Evolutionary conservation across 129 eudicot genomes (phyloP).

Genomic region (Flaveria bidentis): DNA sequence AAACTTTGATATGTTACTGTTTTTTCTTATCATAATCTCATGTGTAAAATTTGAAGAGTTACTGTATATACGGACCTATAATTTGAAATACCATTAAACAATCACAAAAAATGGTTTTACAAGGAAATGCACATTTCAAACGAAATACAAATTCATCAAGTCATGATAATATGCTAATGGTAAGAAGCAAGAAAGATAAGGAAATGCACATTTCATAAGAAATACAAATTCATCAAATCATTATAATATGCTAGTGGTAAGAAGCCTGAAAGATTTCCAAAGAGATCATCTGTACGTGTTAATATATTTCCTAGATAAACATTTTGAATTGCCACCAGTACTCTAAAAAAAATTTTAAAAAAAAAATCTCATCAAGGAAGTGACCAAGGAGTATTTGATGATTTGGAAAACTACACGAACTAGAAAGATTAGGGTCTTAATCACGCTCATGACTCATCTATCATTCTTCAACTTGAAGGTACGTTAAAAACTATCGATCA

Average conservation of each 20-base stretch:
- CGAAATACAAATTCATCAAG: too few species aligned
- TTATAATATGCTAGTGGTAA: too few species aligned
- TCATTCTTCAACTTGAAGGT: neutral
- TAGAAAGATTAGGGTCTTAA: constrained; percentile 11
- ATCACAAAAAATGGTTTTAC: neutral
- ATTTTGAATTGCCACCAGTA: too few species aligned
- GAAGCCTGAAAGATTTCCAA: too few species aligned
- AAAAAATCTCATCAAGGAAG: neutral
- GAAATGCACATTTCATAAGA: neutral
- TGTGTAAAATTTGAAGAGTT: neutral
- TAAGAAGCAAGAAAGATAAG: too few species aligned
- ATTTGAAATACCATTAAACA: neutral
- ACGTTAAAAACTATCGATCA: too few species aligned
- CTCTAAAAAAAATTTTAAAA: neutral
- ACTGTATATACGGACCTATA: neutral
- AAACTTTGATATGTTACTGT: too few species aligned
- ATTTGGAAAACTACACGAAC: neutral
- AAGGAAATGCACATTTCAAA: neutral
- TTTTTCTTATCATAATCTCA: neutral
- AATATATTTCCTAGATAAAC: too few species aligned
- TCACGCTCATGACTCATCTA: neutral
- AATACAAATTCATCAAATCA: too few species aligned
- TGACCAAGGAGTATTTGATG: neutral
- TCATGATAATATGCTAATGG: too few species aligned
- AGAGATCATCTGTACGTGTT: too few species aligned